Base-by-base conservation (phyloP, 2,329 filamentous ascomycete species). In the Fusarium chaquense region DNA sequence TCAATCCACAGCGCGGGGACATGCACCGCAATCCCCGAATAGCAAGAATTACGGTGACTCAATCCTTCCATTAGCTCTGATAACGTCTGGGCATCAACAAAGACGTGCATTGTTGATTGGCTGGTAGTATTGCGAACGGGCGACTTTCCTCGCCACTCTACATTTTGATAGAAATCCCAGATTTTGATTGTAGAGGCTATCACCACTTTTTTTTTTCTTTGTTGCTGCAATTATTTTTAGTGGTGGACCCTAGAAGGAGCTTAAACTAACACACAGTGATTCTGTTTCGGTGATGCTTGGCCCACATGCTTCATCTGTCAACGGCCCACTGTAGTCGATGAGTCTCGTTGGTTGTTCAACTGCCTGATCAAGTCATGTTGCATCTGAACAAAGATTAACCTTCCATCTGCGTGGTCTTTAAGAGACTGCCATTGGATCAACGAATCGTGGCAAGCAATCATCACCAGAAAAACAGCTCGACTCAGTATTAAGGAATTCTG, bases 241-340 rank as follows among this genome's bases (percentile, higher is more conserved):
- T 18, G 30, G 56, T 69, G 67, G 67, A 63, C 52, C 67, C 53
- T 57, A 22, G 18, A 45, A n/a, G 40, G 60, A 50, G 52, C 47
- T 70, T 55, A 58, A 58, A 67, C 44, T 62, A 49, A 66, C 46
- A 51, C 12, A n/a, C 44, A 64, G 33, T 58, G 11, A 33, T 28
- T 30, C 24, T 49, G n/a, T 46, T 49, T 45, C 33, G 55, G 40
- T 15, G 35, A 53, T 52, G 28, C 16, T 22, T 52, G 54, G 50
- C 65, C 65, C 65, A 68, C 66, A 70, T 70, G 38, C 66, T 67
- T 69, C 28, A 69, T 67, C n/a, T 38, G 51, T 51, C 43, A 33
- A 33, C 22, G 61, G 40, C 35, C 66, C 66, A 62, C 66, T 38
- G 45, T 55, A 49, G 49, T 40, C 47, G 46, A 24, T 47, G 53